These are phyloP conservation scores for Fistulifera pelliculosa DNA, from an alignment of 108 stramenopile species.

Conservation along the genomic window DNA sequence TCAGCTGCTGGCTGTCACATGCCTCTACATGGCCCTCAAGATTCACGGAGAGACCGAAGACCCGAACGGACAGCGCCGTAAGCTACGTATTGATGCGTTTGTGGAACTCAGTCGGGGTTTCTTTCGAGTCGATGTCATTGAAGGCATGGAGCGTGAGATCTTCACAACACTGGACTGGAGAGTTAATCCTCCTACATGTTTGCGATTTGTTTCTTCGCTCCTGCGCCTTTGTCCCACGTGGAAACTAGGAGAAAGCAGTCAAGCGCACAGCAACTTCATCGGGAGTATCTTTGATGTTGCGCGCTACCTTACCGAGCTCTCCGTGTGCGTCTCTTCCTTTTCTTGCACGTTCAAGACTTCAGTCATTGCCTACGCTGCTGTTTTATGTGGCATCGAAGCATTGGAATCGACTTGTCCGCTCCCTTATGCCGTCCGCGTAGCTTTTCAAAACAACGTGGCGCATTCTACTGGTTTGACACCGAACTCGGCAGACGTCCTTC, in stretches of 20 bases:
- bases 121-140: constrained; percentile 48
- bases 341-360: constrained; percentile 29
- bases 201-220: constrained; percentile 27
- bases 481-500: not conserved
- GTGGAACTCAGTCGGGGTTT: constrained; percentile 62
- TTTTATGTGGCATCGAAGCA: constrained; percentile 49
- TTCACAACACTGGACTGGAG: constrained; percentile 40
- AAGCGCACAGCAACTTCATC: constrained; percentile 1
- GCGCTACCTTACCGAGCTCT: constrained; percentile 44
- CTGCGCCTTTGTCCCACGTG: constrained; percentile 27
- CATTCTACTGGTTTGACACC: constrained; percentile 8
- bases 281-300: constrained; percentile 26
- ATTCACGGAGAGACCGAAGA: constrained; percentile 45
- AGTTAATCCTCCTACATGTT: constrained; percentile 40
- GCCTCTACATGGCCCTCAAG: constrained; percentile 60
- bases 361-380: constrained; percentile 44
- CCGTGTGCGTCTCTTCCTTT: constrained; percentile 31
- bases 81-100: constrained; percentile 40
- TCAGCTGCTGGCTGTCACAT: constrained; percentile 51
- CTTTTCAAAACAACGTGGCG: constrained; percentile 13
- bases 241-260: not conserved
- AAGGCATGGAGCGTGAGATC: constrained; percentile 42
- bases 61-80: constrained; percentile 21
- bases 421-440: constrained; percentile 10
- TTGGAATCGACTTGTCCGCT: constrained; percentile 9